These are phyloP conservation scores for Capsicum chinense DNA, from an alignment of 257 asterid species.

Conservation along the genomic window DNA sequence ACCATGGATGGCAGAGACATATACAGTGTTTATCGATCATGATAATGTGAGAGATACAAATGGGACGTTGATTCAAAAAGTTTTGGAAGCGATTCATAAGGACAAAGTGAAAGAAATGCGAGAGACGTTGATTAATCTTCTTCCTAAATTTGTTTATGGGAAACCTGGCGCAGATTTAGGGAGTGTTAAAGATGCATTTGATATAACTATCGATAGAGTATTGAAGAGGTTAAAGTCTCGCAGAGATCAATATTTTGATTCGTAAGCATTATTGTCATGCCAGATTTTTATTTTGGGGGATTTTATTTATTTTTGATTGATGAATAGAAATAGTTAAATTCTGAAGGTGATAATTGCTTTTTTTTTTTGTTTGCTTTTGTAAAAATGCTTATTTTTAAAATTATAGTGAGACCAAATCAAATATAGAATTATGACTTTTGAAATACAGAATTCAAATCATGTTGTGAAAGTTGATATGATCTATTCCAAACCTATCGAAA, in stretches of 20 bases:
- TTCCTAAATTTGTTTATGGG: slow-evolving; percentile 44
- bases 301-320: neutral
- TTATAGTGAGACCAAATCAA: neutral
- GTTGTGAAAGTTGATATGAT: no score
- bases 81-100: slow-evolving; percentile 35
- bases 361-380: neutral
- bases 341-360: no score
- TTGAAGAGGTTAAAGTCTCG: slow-evolving; percentile 36
- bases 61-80: slow-evolving; percentile 28
- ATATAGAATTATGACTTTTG: neutral
- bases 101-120: slow-evolving; percentile 48
- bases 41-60: slow-evolving; percentile 40
- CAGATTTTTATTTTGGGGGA: no score
- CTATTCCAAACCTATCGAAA: no score
- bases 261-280: neutral
- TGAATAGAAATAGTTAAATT: slow-evolving; percentile 17
- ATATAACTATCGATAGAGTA: slow-evolving; percentile 36
- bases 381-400: neutral
- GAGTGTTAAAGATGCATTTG: slow-evolving; percentile 38
- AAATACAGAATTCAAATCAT: neutral
- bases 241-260: slow-evolving; percentile 20
- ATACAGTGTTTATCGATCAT: slow-evolving; percentile 45
- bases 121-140: slow-evolving; percentile 40
- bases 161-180: slow-evolving; percentile 32
- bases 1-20: slow-evolving; percentile 33